Evolutionary conservation across 2,329 filamentous ascomycete species (phyloP).

Genomic region (Lithohypha guttulata): DNA sequence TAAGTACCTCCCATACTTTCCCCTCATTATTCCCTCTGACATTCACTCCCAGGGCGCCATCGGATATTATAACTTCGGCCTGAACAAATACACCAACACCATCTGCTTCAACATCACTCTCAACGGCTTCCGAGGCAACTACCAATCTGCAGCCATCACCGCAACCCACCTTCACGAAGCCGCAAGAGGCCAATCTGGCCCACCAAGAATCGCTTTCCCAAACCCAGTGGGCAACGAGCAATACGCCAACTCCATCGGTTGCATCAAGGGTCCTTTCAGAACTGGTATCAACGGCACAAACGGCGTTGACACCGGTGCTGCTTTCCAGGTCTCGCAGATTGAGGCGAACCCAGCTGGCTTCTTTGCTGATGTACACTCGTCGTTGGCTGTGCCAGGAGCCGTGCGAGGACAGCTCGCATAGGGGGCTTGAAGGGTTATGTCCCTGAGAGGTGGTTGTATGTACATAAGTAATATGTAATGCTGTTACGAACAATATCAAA

Average conservation of each 20-base stretch:
- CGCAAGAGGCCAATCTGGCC: slow-evolving; percentile 36
- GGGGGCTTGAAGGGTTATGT: no score
- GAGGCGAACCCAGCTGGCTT: slow-evolving; percentile 41
- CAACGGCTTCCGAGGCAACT: slow-evolving; percentile 39
- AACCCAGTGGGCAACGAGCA: slow-evolving; percentile 36
- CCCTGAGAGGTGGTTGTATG: no score
- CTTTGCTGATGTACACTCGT: slow-evolving; percentile 46
- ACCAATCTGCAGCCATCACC: slow-evolving; percentile 40
- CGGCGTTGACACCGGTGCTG: slow-evolving; percentile 38
- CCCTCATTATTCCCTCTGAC: slow-evolving; percentile 16
- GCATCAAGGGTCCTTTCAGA: slow-evolving; percentile 30
- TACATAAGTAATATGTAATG: no score
- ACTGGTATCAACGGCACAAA: slow-evolving; percentile 37
- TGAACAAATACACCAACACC: slow-evolving; percentile 38
- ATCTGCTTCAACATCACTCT: slow-evolving; percentile 44
- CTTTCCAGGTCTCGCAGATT: slow-evolving; percentile 42
- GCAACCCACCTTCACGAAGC: slow-evolving; percentile 48
- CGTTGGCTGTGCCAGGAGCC: slow-evolving; percentile 39
- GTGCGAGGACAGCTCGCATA: slow-evolving; percentile 40
- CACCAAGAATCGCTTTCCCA: slow-evolving; percentile 43
- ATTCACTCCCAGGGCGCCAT: slow-evolving; percentile 30
- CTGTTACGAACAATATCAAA: no score
- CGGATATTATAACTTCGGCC: slow-evolving; percentile 43
- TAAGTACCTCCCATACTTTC: background rate
- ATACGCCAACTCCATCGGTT: slow-evolving; percentile 17